Percentiles rank a stretch among this genome's conserved stretches.
These are phyloP conservation scores for Phytomonas serpens DNA, from an alignment of 208 protist genomes.

Conservation along the genomic window DNA sequence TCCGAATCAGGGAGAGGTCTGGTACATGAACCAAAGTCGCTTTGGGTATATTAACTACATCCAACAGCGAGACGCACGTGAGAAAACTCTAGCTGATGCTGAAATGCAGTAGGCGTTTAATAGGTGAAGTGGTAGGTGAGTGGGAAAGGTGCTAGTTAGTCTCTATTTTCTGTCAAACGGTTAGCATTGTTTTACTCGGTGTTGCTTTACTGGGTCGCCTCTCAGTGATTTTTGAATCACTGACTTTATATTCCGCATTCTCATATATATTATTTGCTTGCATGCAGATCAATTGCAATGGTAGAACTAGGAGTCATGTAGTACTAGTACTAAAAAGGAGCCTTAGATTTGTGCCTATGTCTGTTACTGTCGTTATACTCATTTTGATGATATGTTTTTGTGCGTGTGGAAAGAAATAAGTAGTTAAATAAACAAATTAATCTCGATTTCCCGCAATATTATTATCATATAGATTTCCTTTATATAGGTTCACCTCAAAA, in stretches of 20 bases:
- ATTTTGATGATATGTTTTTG: neutral
- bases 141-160: neutral
- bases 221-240: neutral
- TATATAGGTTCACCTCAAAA: neutral
- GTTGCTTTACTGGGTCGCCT: neutral
- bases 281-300: neutral
- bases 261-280: neutral
- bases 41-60: constrained; percentile 84
- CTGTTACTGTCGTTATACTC: neutral
- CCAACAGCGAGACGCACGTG: constrained; percentile 60
- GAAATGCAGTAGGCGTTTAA: constrained; percentile 14
- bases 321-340: neutral
- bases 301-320: neutral
- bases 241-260: neutral
- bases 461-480: neutral
- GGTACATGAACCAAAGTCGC: constrained; percentile 62
- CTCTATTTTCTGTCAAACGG: neutral
- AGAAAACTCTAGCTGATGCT: constrained; percentile 41
- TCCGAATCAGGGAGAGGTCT: constrained; percentile 75
- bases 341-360: neutral
- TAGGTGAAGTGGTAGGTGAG: neutral
- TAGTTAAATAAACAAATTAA: neutral
- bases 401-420: neutral
- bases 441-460: neutral
- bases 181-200: neutral